Conservation (phyloP, 192 early-diverging fungal genomes). For the Phycomyces blakesleeanus region DNA sequence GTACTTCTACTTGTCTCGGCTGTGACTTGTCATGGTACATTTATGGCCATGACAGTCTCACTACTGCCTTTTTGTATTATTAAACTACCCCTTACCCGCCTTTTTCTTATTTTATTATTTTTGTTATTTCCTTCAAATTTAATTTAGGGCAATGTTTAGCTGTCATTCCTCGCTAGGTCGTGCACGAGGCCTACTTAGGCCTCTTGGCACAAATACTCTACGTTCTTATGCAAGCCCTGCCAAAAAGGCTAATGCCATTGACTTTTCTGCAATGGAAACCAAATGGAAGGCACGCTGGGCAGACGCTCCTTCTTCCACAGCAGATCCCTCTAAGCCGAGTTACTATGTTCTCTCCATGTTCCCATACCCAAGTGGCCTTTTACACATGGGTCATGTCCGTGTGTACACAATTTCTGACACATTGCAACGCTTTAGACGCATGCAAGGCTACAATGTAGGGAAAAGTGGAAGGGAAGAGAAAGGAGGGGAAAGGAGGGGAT, state of each 20-base stretch:
- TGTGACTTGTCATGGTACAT: too few relatives aligned
- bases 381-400: constrained; percentile 97
- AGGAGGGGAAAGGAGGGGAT: too few relatives aligned
- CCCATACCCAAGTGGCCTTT: constrained; percentile 87
- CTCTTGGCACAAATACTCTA: background rate
- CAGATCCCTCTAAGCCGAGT: constrained; percentile 36
- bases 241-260: constrained; percentile 17
- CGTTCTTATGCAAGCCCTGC: constrained; percentile 3
- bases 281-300: constrained; percentile 62
- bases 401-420: constrained; percentile 93
- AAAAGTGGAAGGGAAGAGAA: background rate
- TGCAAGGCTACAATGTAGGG: constrained; percentile 68
- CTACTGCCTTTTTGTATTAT: too few relatives aligned
- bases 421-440: constrained; percentile 69
- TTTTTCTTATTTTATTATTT: background rate
- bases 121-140: background rate
- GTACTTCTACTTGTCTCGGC: too few relatives aligned
- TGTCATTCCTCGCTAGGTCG: background rate
- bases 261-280: constrained; percentile 54
- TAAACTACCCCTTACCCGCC: background rate
- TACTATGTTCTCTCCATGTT: constrained; percentile 94
- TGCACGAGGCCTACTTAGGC: background rate
- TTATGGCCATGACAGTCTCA: too few relatives aligned
- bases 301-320: constrained; percentile 13
- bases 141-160: background rate